Conservation (phyloP, 352 stramenopile species). For the Globisporangium canariense region DNA sequence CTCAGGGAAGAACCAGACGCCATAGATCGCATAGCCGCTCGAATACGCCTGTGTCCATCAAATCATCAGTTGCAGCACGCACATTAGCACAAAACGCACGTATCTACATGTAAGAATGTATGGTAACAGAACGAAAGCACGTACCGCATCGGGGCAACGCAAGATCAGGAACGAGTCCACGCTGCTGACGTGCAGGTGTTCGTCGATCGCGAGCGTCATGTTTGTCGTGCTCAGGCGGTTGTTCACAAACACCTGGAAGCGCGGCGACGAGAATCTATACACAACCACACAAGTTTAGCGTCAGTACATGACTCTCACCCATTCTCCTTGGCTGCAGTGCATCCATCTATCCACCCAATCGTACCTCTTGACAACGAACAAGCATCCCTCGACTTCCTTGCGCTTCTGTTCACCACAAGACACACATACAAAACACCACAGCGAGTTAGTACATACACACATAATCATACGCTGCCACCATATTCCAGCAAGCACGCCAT, state of each 20-base stretch:
- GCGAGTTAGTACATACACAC: background rate
- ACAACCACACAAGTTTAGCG: background rate
- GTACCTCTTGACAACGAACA: slow-evolving; percentile 84
- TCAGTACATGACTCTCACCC: background rate
- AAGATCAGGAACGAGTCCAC: slow-evolving; percentile 86
- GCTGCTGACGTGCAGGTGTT: slow-evolving; percentile 72
- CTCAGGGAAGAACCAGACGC: slow-evolving; percentile 86
- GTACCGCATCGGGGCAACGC: slow-evolving; percentile 56
- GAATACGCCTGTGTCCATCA: slow-evolving; percentile 29
- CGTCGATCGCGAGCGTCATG: slow-evolving; percentile 74
- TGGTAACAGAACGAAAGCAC: slow-evolving; percentile 4
- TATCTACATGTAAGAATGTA: background rate
- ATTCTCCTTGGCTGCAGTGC: background rate
- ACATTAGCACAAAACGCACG: background rate
- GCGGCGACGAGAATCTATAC: slow-evolving; percentile 58
- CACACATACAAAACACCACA: background rate
- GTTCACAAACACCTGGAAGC: slow-evolving; percentile 88
- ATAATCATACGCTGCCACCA: background rate
- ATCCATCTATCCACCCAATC: slow-evolving; percentile 1
- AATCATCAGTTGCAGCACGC: background rate
- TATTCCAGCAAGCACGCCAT: background rate
- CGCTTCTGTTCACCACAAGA: slow-evolving; percentile 50
- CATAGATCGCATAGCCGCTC: slow-evolving; percentile 78
- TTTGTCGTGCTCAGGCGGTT: slow-evolving; percentile 88
- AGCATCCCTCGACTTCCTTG: slow-evolving; percentile 81